phyloP scores from a whole-genome alignment of 345 rosid genomes.

The Eutrema yunnanense region DNA sequence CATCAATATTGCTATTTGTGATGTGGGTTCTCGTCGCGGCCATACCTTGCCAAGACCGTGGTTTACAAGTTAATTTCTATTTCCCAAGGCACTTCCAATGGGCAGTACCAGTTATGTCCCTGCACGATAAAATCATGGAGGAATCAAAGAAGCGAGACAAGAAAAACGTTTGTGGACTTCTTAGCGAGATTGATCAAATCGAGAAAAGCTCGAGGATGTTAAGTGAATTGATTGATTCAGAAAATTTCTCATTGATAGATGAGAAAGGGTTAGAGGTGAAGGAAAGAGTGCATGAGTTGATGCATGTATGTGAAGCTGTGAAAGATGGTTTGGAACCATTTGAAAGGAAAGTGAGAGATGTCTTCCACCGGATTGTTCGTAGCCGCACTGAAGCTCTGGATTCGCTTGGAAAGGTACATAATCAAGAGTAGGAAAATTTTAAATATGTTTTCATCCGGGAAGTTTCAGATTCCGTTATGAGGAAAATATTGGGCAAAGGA shows the following conservation, averaged over 20 bases:
- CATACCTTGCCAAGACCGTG: slow-evolving; percentile 89
- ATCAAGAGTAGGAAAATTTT: slow-evolving; percentile 1
- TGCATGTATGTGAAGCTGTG: slow-evolving; percentile 35
- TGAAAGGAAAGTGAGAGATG: slow-evolving; percentile 77
- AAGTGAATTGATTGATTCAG: slow-evolving; percentile 56
- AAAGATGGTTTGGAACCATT: slow-evolving; percentile 64
- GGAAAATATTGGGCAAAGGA: background rate
- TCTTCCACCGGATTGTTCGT: slow-evolving; percentile 71
- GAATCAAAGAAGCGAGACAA: slow-evolving; percentile 63
- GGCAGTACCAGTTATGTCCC: slow-evolving; percentile 46
- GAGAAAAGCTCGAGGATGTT: slow-evolving; percentile 50
- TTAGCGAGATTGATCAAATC: slow-evolving; percentile 72
- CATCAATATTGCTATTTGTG: slow-evolving; percentile 54
- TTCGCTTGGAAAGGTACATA: slow-evolving; percentile 39
- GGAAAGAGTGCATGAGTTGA: slow-evolving; percentile 48
- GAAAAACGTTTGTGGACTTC: slow-evolving; percentile 57
- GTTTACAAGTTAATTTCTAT: slow-evolving; percentile 64
- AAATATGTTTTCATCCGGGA: background rate
- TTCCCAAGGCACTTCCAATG: slow-evolving; percentile 59
- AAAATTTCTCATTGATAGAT: slow-evolving; percentile 47
- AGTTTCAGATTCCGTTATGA: background rate
- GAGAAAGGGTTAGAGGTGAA: slow-evolving; percentile 50
- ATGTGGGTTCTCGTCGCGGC: slow-evolving; percentile 93
- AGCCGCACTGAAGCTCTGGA: slow-evolving; percentile 82
- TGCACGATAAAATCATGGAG: slow-evolving; percentile 62